phyloP scores from a whole-genome alignment of 2,329 filamentous ascomycete species.

The Verticillium alfalfae region DNA sequence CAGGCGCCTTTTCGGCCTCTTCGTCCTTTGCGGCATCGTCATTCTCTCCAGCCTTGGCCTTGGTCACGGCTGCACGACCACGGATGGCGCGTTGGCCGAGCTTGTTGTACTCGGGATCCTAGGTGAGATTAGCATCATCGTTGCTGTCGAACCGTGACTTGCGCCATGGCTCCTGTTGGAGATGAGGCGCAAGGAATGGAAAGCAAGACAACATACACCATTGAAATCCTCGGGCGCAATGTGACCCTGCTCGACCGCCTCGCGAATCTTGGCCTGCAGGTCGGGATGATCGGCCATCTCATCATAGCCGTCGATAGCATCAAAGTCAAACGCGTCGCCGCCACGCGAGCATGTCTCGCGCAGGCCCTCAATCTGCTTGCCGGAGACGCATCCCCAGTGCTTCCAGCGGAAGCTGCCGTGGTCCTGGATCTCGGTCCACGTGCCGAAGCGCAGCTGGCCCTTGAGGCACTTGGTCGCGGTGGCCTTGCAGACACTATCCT shows the following conservation, averaged over 20 bases:
- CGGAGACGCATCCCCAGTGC: conserved; percentile 92
- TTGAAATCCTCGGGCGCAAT: conserved; percentile 85
- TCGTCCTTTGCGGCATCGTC: neutral
- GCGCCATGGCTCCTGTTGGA: too few species aligned
- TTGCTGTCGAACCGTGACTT: too few species aligned
- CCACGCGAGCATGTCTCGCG: conserved; percentile 43
- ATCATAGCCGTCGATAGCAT: conserved; percentile 74
- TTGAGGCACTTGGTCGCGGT: conserved; percentile 66
- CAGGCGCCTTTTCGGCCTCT: conserved; percentile 6
- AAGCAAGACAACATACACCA: conserved; percentile 54
- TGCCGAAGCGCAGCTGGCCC: conserved; percentile 72
- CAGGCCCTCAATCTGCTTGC: conserved; percentile 62
- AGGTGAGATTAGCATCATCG: conserved; percentile 3
- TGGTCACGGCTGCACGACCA: conserved; percentile 22
- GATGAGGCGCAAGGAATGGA: too few species aligned
- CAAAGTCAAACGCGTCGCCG: conserved; percentile 48
- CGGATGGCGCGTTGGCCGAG: conserved; percentile 63
- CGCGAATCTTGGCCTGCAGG: conserved; percentile 66
- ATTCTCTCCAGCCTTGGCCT: conserved; percentile 16
- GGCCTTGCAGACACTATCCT: conserved; percentile 68
- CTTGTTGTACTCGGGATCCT: conserved; percentile 73
- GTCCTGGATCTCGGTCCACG: conserved; percentile 59
- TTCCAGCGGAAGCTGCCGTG: conserved; percentile 69
- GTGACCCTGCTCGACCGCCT: conserved; percentile 69
- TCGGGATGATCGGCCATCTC: conserved; percentile 59